Base-by-base conservation (phyloP, 192 early-diverging fungal species). In the Jimgerdemannia flammicorona region DNA sequence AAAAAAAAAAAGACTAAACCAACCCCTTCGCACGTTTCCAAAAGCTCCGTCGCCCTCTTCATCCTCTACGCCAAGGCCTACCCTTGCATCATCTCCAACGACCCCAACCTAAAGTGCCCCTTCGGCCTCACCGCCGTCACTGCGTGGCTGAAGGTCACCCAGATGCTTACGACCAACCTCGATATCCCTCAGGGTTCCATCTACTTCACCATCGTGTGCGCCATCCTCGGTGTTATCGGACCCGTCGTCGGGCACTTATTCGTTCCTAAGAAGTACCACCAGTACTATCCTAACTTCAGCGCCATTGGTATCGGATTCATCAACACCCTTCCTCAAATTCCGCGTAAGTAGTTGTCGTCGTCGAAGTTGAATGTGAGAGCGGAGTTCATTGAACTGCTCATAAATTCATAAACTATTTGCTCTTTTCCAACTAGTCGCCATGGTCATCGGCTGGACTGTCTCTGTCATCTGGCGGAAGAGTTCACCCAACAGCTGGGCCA, bases 31-130 rank as follows among this genome's bases (percentile, higher is more conserved):
- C 29, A 29, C 29, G 29, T 29, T 29, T 29, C 29, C 29, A 29
- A 29, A 29, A 29, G 29, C 29, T 29, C 29, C 54, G 81, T 91
- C 14, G 86, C 83, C 59, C 75, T 92, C 19, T 92, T 85, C 77
- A 73, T 89, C 43, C 63, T 92, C 40, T 92, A 91, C 74, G 81
- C 86, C 41, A 78, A 79, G 20, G 89, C 91, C 0, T 92, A 92
- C 77, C 90, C 91, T 10, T 92, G 91, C 71, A 83, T 92, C 63
- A 74, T 81, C 40, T 63, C 65, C 59, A 49, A 70, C 4, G 44
- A 75, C 39, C 70, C 44, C 3, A 63, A 74, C 29, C 70, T 18
- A 3, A 79, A 74, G n/a, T 90, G 83, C 75, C 49, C 20, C 8
- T 90, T 90, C 74, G 70, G 29, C 0, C 71, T 74, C 6, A 77